Evolutionary conservation across 495 filamentous ascomycete genomes (phyloP).

Genomic region (Bathelium albidoporum): DNA sequence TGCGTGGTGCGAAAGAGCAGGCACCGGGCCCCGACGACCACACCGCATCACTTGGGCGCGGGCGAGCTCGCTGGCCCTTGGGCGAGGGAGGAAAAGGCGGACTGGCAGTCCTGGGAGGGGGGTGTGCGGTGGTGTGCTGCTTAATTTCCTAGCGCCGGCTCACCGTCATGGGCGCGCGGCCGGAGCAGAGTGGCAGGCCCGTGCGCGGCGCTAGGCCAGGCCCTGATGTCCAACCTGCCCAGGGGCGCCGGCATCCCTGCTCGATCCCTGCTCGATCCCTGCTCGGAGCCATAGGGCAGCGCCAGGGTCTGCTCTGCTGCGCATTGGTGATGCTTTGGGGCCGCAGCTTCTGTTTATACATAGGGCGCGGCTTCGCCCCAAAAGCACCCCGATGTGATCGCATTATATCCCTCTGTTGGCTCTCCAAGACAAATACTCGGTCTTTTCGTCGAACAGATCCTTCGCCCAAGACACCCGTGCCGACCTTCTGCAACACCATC

Average conservation of each 20-base stretch:
- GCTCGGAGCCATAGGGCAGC: not conserved
- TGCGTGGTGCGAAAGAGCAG: not conserved
- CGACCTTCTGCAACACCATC: not conserved
- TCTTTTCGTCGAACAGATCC: not conserved
- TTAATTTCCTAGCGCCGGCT: slow-evolving; percentile 6
- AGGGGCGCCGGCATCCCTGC: not conserved
- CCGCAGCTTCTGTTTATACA: slow-evolving; percentile 14
- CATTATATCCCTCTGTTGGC: not conserved
- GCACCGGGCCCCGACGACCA: not conserved
- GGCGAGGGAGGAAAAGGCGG: slow-evolving; percentile 1
- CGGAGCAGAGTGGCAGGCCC: not conserved
- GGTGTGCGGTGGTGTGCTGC: not conserved
- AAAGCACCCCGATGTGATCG: not conserved
- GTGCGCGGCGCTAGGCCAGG: not conserved
- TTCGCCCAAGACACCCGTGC: too few relatives aligned
- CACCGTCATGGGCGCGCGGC: slow-evolving; percentile 3
- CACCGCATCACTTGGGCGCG: not conserved
- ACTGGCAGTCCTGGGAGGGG: too few relatives aligned
- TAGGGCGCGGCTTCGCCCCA: slow-evolving; percentile 13
- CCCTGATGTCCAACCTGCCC: not conserved
- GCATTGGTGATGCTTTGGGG: slow-evolving; percentile 3
- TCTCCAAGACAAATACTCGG: slow-evolving; percentile 2
- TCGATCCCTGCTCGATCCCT: not conserved
- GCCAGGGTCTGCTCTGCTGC: not conserved
- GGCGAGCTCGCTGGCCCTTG: not conserved